Base-by-base conservation (phyloP, 345 rosid species). In the Aegle marmelos region DNA sequence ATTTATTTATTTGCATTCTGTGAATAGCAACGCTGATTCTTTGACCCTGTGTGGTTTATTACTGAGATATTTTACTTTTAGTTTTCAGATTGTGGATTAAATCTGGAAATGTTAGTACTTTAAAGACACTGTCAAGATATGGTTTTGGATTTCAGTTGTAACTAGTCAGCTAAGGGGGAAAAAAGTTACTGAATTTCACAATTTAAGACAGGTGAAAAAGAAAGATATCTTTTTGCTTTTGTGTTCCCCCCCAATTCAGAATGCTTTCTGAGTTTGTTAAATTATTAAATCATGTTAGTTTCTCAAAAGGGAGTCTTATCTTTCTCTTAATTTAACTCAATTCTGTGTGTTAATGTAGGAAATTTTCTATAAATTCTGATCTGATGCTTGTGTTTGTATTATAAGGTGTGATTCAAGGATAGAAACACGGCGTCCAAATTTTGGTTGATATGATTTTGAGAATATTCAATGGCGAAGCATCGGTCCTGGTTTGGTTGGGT, bases 401-500 rank as follows among this genome's bases (percentile, higher is more conserved):
- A 64, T 61, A 69, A 86, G 85, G 83, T 67, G 60, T 72, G 30
- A 33, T 68, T 61, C 22, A 68, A 50, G 48, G 34, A 48, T 30
- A 31, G 54, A 80, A 68, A 68, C 77, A 65, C 77, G 81, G 63
- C 34, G 7, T 34, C 45, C 79, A 68, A 25, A 58, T 13, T 68
- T 79, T 81, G 80, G 30, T 31, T 78, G 78, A 80, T 69, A 25
- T 80, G 80, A 54, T 85, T 78, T 70, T 68, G 66, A 80, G 73
- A 83, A 81, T 1, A 78, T 79, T 36, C 70, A 73, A 94, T 94
- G 98, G 91, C 81, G 28, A 94, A 88, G 88, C 84, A 80, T 70
- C 81, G 74, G 66, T 80, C 84, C 50, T 93, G 91, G 97, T 82
- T 91, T 57, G 87, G 88, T 81, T 90, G 94, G 94, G 70, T 92